Conservation (phyloP, 345 rosid species). For the Salix caprea region DNA sequence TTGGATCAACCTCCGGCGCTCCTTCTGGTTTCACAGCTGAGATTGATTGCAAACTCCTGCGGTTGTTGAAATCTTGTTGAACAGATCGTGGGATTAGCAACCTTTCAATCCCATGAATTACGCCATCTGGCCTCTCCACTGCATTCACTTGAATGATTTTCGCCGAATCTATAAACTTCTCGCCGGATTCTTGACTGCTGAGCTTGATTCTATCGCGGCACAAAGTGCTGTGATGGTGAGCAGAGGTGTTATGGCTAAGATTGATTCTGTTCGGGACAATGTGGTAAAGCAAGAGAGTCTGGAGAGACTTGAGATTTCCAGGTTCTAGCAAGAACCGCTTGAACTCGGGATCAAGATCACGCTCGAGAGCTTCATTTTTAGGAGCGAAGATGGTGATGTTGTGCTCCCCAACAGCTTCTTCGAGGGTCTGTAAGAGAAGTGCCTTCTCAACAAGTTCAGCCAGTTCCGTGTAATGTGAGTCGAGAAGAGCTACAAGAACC, state of each 20-base stretch:
- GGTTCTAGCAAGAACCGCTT: slow-evolving; percentile 92
- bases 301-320: slow-evolving; percentile 74
- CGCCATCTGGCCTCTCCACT: slow-evolving; percentile 60
- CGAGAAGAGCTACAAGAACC: slow-evolving; percentile 88
- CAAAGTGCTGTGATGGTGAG: slow-evolving; percentile 43
- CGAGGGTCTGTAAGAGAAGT: slow-evolving; percentile 77
- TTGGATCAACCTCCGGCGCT: slow-evolving; percentile 71
- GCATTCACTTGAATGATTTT: slow-evolving; percentile 42
- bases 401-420: slow-evolving; percentile 76
- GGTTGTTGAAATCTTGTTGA: slow-evolving; percentile 57
- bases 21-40: slow-evolving; percentile 64
- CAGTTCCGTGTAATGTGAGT: slow-evolving; percentile 87
- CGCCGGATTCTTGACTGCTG: slow-evolving; percentile 29
- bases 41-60: slow-evolving; percentile 56
- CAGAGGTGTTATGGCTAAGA: slow-evolving; percentile 42
- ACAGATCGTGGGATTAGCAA: slow-evolving; percentile 62
- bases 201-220: slow-evolving; percentile 45
- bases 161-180: slow-evolving; percentile 41
- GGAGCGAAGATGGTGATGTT: slow-evolving; percentile 96
- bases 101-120: slow-evolving; percentile 63
- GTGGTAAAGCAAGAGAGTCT: slow-evolving; percentile 68
- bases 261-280: slow-evolving; percentile 59
- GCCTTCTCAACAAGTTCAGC: slow-evolving; percentile 91
- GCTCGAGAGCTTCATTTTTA: slow-evolving; percentile 75
- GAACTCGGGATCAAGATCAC: slow-evolving; percentile 77